phyloP scores from a whole-genome alignment of 306 rosid species.

The Medicago truncatula region DNA sequence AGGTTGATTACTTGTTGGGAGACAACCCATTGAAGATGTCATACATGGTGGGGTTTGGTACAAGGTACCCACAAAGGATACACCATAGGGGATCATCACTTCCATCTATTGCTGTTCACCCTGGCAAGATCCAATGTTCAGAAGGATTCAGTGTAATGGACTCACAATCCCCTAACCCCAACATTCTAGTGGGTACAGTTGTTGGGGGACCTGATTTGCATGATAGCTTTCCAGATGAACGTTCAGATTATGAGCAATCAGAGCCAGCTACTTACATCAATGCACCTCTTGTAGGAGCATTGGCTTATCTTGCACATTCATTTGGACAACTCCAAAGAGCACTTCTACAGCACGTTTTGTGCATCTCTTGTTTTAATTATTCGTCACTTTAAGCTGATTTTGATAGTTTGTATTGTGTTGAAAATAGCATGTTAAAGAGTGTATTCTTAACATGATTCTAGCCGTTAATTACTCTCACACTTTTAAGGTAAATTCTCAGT shows the following conservation, averaged over 20 bases:
- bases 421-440: no score
- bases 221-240: slow-evolving; percentile 74
- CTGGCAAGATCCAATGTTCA: slow-evolving; percentile 82
- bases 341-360: neutral
- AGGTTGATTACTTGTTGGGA: slow-evolving; percentile 93
- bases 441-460: no score
- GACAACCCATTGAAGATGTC: slow-evolving; percentile 92
- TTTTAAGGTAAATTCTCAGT: no score
- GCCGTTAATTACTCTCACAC: no score
- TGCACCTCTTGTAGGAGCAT: slow-evolving; percentile 81
- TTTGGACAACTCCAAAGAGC: slow-evolving; percentile 56
- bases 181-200: slow-evolving; percentile 71
- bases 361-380: neutral
- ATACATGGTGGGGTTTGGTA: slow-evolving; percentile 94
- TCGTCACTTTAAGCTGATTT: neutral
- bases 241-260: slow-evolving; percentile 83
- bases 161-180: slow-evolving; percentile 74
- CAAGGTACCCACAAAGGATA: slow-evolving; percentile 78
- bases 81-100: slow-evolving; percentile 94
- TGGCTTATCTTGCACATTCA: slow-evolving; percentile 73
- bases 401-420: neutral
- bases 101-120: slow-evolving; percentile 63
- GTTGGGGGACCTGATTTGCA: slow-evolving; percentile 84
- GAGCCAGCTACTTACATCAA: slow-evolving; percentile 93
- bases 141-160: slow-evolving; percentile 70